Percentiles rank a stretch among this genome's conserved stretches.
Evolutionary conservation across 192 early-diverging fungal genomes (phyloP).

Genomic region (Gonapodya prolifera): DNA sequence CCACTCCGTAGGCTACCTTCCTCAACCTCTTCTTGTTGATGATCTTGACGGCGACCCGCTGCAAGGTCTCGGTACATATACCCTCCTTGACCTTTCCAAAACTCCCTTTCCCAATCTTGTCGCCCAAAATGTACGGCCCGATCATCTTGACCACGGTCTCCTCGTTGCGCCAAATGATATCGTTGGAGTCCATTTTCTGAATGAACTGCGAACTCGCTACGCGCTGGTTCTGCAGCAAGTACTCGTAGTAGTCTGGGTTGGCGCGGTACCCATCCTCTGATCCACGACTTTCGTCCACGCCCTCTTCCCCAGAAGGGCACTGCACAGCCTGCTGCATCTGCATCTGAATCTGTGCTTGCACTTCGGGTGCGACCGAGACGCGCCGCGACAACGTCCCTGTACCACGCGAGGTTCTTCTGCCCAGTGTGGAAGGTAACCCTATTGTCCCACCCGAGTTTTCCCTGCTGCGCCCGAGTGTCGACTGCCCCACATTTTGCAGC

Average conservation of each 20-base stretch:
- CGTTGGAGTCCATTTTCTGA: conserved; percentile 37
- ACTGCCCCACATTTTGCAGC: not conserved
- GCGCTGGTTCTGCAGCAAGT: conserved; percentile 35
- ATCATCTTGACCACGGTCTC: conserved; percentile 32
- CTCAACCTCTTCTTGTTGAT: conserved; percentile 39
- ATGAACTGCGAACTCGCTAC: conserved; percentile 40
- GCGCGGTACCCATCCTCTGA: conserved; percentile 12
- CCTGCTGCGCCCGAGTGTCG: not conserved
- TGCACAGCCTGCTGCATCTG: too few relatives aligned
- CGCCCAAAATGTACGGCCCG: conserved; percentile 38
- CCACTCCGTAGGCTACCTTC: conserved; percentile 37
- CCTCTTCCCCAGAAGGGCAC: too few relatives aligned
- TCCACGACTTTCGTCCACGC: not conserved
- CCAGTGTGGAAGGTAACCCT: not conserved
- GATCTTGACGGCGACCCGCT: conserved; percentile 46
- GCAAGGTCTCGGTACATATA: conserved; percentile 34
- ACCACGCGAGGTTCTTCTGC: not conserved
- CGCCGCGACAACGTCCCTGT: not conserved
- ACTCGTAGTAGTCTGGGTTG: conserved; percentile 37
- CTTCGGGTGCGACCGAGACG: not conserved
- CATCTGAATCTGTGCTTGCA: too few relatives aligned
- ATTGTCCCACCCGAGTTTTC: not conserved
- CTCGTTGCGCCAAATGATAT: conserved; percentile 31
- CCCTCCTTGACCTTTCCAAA: conserved; percentile 55
- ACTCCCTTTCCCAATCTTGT: conserved; percentile 40